A percentile compares a stretch with the other conserved stretches of the same genome.
Conservation (phyloP, 164 flowering plant species). For the Santalum album region DNA sequence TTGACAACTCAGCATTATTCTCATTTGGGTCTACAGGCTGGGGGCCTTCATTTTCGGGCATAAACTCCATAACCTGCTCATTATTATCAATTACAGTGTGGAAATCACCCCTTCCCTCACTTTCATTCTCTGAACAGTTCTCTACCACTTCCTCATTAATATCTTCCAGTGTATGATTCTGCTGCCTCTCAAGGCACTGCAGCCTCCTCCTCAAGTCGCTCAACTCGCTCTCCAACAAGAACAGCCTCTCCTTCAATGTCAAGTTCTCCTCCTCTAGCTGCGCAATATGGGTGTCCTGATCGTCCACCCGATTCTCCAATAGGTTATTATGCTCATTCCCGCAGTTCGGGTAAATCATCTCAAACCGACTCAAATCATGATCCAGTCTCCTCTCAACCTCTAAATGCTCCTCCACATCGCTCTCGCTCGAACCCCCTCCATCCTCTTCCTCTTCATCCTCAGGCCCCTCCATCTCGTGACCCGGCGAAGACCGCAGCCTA, state of each 20-base stretch:
- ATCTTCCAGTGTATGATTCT: conserved; percentile 23
- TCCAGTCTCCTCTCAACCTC: conserved; percentile 95
- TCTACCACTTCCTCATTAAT: conserved; percentile 59
- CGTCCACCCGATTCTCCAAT: conserved; percentile 82
- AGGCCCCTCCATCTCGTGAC: conserved; percentile 45
- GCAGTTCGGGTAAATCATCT: conserved; percentile 73
- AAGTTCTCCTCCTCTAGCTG: conserved; percentile 91
- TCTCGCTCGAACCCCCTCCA: conserved; percentile 75
- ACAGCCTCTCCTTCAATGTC: conserved; percentile 76
- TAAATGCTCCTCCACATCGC: conserved; percentile 94
- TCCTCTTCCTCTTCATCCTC: conserved; percentile 67
- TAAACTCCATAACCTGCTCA: conserved; percentile 19
- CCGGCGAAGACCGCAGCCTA: conserved; percentile 74
- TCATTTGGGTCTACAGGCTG: conserved; percentile 6
- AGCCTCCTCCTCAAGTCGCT: conserved; percentile 68
- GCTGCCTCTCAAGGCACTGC: conserved; percentile 60
- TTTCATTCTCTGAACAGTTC: conserved; percentile 39
- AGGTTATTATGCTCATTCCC: conserved; percentile 42
- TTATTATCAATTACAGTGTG: conserved; percentile 14
- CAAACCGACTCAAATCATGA: conserved; percentile 91
- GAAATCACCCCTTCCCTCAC: conserved; percentile 26
- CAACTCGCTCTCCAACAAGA: conserved; percentile 84
- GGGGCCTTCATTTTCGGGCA: conserved; percentile 4
- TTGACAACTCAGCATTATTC: background rate
- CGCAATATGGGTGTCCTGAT: conserved; percentile 82